Percentiles rank a stretch among this genome's conserved stretches.
These are phyloP conservation scores for Clarireedia paspali DNA, from an alignment of 2,329 filamentous ascomycete genomes.

Conservation along the genomic window DNA sequence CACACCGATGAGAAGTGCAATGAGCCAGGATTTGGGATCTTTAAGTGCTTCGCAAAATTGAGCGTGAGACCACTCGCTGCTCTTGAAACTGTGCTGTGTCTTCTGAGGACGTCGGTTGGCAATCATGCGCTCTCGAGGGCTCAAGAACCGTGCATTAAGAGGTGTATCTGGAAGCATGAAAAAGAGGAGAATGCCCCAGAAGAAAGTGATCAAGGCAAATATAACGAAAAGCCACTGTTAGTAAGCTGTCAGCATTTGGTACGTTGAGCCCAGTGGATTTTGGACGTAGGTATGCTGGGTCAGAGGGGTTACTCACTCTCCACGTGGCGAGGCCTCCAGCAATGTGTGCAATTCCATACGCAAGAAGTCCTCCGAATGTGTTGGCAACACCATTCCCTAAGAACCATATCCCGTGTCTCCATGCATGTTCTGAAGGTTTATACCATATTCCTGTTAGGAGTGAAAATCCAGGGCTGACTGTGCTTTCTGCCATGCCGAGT, in stretches of 20 bases:
- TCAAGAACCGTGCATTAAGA: constrained; percentile 32
- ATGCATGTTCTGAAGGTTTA: constrained; percentile 9
- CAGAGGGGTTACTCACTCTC: constrained; percentile 8
- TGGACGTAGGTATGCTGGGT: background rate
- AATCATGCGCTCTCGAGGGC: constrained; percentile 2
- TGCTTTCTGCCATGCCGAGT: constrained; percentile 21
- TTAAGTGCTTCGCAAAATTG: constrained; percentile 33
- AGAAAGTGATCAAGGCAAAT: constrained; percentile 20
- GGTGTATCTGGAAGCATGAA: constrained; percentile 42
- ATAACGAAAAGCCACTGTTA: constrained; percentile 15
- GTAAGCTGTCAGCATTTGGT: background rate
- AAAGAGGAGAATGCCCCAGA: constrained; percentile 32
- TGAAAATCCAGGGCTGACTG: constrained; percentile 28
- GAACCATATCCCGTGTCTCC: constrained; percentile 10
- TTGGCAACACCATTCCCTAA: constrained; percentile 26
- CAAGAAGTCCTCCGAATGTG: constrained; percentile 28
- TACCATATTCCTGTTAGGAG: constrained; percentile 30
- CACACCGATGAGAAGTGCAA: constrained; percentile 17
- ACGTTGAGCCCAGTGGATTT: background rate
- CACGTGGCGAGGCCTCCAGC: constrained; percentile 13
- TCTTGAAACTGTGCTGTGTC: constrained; percentile 16
- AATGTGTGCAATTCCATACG: constrained; percentile 28
- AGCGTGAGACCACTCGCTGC: constrained; percentile 30
- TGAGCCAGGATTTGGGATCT: constrained; percentile 29
- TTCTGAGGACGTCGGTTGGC: constrained; percentile 5